These are phyloP conservation scores for Phytopythium cucurbitacearum DNA, from an alignment of 352 stramenopile species.

Conservation along the genomic window DNA sequence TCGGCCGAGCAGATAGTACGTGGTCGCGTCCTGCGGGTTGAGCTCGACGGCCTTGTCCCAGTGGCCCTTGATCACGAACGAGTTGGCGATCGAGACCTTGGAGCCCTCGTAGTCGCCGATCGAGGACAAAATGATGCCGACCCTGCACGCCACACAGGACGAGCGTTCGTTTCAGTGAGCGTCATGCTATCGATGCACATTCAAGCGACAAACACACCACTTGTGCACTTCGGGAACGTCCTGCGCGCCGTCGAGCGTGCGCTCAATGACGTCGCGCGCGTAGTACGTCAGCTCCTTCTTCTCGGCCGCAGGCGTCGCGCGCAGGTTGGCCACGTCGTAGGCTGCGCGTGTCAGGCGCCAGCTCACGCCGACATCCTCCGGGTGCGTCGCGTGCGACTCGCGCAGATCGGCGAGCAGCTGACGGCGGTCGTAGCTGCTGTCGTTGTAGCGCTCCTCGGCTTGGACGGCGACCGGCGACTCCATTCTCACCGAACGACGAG, in stretches of 20 bases:
- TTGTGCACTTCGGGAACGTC: conserved; percentile 75
- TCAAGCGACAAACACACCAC: conserved; percentile 28
- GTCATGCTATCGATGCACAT: no score
- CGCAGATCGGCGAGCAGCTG: conserved; percentile 63
- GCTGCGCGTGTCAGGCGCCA: conserved; percentile 61
- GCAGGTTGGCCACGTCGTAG: conserved; percentile 62
- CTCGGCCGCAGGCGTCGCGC: conserved; percentile 47
- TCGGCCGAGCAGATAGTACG: conserved; percentile 73
- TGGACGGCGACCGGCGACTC: conserved; percentile 61
- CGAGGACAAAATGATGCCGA: conserved; percentile 78
- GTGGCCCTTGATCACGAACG: conserved; percentile 74
- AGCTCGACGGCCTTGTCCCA: conserved; percentile 76
- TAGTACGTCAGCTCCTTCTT: conserved; percentile 78
- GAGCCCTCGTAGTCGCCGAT: conserved; percentile 86
- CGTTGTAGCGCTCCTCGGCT: conserved; percentile 80
- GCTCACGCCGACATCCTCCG: conserved; percentile 51
- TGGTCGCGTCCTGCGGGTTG: conserved; percentile 66
- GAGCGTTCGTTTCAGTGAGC: conserved; percentile 3
- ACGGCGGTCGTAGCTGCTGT: conserved; percentile 65
- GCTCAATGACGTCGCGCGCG: conserved; percentile 53
- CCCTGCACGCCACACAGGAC: conserved; percentile 20
- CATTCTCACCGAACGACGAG: conserved; percentile 24
- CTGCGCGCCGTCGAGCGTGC: conserved; percentile 40
- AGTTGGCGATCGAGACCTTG: conserved; percentile 81
- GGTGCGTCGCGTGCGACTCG: conserved; percentile 45